Conservation (phyloP, 2,329 filamentous ascomycete species). For the Pseudomassariella vexata region DNA sequence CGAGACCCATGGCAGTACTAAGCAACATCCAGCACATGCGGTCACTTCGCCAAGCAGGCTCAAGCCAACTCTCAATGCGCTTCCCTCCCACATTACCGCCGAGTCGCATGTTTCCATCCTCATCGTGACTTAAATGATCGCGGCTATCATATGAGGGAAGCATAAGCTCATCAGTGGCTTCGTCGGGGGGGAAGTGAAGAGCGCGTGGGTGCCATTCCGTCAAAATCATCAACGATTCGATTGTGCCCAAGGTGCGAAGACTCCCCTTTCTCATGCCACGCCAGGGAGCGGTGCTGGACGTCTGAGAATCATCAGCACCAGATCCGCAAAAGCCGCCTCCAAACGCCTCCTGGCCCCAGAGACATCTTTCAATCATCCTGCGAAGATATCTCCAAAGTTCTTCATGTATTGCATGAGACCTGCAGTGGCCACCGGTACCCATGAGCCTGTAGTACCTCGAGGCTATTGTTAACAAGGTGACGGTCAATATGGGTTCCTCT, state of each 20-base stretch:
- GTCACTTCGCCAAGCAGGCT: slow-evolving; percentile 90
- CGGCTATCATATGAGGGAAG: slow-evolving; percentile 52
- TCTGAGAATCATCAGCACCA: slow-evolving; percentile 56
- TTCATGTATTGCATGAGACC: slow-evolving; percentile 88
- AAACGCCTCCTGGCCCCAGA: slow-evolving; percentile 96
- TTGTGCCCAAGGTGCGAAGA: slow-evolving; percentile 82
- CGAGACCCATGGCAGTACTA: slow-evolving; percentile 82
- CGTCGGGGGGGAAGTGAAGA: slow-evolving; percentile 84
- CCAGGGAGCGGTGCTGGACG: slow-evolving; percentile 65
- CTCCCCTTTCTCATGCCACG: slow-evolving; percentile 69
- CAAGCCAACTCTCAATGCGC: slow-evolving; percentile 90
- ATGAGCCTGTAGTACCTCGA: slow-evolving; percentile 79
- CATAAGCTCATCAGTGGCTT: slow-evolving; percentile 65
- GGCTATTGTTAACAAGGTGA: slow-evolving; percentile 86
- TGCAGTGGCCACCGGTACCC: slow-evolving; percentile 73
- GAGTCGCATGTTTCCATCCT: slow-evolving; percentile 35
- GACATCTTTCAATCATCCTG: slow-evolving; percentile 89
- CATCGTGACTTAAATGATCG: slow-evolving; percentile 33
- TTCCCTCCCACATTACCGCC: slow-evolving; percentile 67
- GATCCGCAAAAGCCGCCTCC: slow-evolving; percentile 80
- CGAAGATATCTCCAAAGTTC: slow-evolving; percentile 92
- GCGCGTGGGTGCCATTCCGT: slow-evolving; percentile 97
- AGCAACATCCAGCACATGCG: slow-evolving; percentile 98
- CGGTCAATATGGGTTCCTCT: slow-evolving; percentile 87
- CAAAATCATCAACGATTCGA: slow-evolving; percentile 88